These are phyloP conservation scores for Bertia moriformis DNA, from an alignment of 2,329 filamentous ascomycete species.

Conservation along the genomic window DNA sequence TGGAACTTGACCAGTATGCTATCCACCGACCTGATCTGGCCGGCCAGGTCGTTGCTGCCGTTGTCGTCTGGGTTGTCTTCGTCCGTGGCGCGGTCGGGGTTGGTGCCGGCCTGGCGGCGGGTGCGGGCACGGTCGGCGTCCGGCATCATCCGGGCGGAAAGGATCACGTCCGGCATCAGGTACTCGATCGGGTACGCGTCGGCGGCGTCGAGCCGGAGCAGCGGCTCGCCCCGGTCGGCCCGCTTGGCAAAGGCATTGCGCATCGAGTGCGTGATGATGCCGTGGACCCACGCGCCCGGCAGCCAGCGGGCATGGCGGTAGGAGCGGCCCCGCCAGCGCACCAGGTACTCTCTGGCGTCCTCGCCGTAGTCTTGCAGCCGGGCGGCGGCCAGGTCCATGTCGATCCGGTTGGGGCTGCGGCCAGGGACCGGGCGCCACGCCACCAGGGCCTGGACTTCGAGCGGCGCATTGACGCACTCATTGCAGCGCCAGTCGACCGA, in stretches of 20 bases:
- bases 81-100: no score
- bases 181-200: slow-evolving; percentile 82
- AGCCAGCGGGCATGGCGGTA: slow-evolving; percentile 78
- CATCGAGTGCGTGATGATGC: slow-evolving; percentile 47
- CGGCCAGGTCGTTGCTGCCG: slow-evolving; percentile 52
- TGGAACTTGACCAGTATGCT: slow-evolving; percentile 80
- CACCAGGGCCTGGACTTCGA: slow-evolving; percentile 62
- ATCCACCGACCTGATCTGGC: slow-evolving; percentile 56
- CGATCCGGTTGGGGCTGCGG: slow-evolving; percentile 35
- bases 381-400: no score
- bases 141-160: slow-evolving; percentile 54
- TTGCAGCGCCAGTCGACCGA: slow-evolving; percentile 64
- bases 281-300: slow-evolving; percentile 78
- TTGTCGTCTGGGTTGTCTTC: no score
- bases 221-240: slow-evolving; percentile 38
- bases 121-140: slow-evolving; percentile 29
- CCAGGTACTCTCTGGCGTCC: slow-evolving; percentile 76
- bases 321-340: slow-evolving; percentile 73
- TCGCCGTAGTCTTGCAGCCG: slow-evolving; percentile 35
- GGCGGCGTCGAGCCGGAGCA: slow-evolving; percentile 51
- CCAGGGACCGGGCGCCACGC: slow-evolving; percentile 68
- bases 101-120: slow-evolving; percentile 31
- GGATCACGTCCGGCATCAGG: slow-evolving; percentile 74
- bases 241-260: slow-evolving; percentile 67
- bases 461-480: slow-evolving; percentile 50